Percentiles rank a stretch among this genome's conserved stretches.
phyloP scores from a whole-genome alignment of 331 rosid genomes.

The Quercus tomentella region DNA sequence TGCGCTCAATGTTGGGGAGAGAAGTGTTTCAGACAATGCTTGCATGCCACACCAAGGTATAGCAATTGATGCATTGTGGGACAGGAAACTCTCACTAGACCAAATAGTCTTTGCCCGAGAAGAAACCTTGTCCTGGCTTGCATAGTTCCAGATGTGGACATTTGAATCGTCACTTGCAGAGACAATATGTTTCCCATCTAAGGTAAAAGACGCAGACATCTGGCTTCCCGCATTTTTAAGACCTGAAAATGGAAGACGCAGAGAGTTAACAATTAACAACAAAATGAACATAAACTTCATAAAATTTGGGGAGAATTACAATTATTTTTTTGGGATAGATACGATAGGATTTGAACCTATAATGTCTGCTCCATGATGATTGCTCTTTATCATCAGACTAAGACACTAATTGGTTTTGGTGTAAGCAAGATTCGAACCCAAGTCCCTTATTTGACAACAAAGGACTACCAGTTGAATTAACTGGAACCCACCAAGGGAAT shows the following conservation, averaged over 20 bases:
- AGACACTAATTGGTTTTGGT: no score
- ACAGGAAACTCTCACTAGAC: constrained; percentile 57
- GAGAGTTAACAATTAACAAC: constrained; percentile 13
- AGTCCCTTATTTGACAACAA: no score
- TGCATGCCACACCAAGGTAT: constrained; percentile 70
- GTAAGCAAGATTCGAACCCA: no score
- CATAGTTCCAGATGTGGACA: constrained; percentile 57
- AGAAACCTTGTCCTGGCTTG: constrained; percentile 42
- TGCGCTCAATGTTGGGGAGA: constrained; percentile 31
- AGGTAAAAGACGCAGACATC: constrained; percentile 58
- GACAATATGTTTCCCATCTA: constrained; percentile 62
- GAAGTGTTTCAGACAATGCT: constrained; percentile 33
- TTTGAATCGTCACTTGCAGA: constrained; percentile 60
- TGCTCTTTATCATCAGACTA: no score
- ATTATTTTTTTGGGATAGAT: no score
- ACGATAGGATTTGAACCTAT: no score
- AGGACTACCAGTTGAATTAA: no score
- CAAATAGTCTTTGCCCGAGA: constrained; percentile 40
- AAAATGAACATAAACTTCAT: background rate
- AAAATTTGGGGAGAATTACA: no score
- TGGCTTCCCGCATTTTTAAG: constrained; percentile 49
- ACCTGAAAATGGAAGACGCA: constrained; percentile 32
- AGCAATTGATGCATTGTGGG: constrained; percentile 56
- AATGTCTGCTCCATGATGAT: no score
- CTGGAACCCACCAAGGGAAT: no score